phyloP scores from a whole-genome alignment of 371 early-diverging fungal genomes.

The Saksenaea oblongispora region DNA sequence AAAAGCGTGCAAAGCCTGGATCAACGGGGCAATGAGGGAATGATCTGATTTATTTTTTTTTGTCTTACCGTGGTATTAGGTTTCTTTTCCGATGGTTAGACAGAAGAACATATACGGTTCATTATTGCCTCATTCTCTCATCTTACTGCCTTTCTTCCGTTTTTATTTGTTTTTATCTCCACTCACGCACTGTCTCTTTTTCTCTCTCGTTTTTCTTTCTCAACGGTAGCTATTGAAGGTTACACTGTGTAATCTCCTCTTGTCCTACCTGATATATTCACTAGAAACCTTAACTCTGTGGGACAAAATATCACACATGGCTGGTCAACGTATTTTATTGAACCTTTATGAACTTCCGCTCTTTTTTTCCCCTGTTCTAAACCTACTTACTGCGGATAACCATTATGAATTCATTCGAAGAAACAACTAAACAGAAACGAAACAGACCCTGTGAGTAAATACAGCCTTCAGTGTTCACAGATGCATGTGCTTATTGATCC shows the following conservation, averaged over 20 bases:
- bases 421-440: conserved; percentile 33
- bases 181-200: not conserved
- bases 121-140: not conserved
- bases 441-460: conserved; percentile 42
- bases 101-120: not conserved
- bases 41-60: not conserved
- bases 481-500: not conserved
- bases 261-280: not conserved
- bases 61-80: not conserved
- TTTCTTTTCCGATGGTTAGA: not conserved
- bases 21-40: not conserved
- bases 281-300: too few relatives aligned
- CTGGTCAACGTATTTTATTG: not conserved
- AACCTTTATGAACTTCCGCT: not conserved
- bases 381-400: not conserved
- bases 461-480: not conserved
- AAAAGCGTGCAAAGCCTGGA: too few relatives aligned
- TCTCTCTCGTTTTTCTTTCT: not conserved
- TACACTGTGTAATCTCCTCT: not conserved
- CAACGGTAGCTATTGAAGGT: not conserved
- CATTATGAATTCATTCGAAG: conserved; percentile 7
- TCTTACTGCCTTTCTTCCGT: not conserved
- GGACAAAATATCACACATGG: too few relatives aligned
- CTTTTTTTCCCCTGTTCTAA: not conserved
- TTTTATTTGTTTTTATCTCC: not conserved